Evolutionary conservation across 2,329 filamentous ascomycete species (phyloP).

Genomic region (Colletotrichum graminicola): DNA sequence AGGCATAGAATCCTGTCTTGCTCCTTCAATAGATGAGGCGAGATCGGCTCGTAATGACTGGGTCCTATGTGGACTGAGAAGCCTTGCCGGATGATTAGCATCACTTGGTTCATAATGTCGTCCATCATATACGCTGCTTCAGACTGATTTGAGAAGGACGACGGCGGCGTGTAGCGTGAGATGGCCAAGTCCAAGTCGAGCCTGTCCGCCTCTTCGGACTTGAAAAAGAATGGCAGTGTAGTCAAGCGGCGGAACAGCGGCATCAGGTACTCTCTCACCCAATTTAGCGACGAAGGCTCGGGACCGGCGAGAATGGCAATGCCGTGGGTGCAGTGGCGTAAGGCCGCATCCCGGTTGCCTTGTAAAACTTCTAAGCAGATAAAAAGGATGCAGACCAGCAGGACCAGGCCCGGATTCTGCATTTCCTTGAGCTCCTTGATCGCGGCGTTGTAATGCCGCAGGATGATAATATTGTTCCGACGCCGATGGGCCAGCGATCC

Average conservation of each 20-base stretch:
- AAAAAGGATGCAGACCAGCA: slow-evolving; percentile 64
- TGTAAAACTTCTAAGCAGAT: slow-evolving; percentile 67
- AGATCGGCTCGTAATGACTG: slow-evolving; percentile 14
- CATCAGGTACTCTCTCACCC: slow-evolving; percentile 21
- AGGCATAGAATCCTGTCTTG: neutral
- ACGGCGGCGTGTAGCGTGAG: slow-evolving; percentile 2
- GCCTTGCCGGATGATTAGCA: slow-evolving; percentile 49
- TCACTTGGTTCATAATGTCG: slow-evolving; percentile 45
- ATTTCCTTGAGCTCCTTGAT: slow-evolving; percentile 45
- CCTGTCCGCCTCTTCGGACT: neutral
- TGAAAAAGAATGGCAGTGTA: slow-evolving; percentile 20
- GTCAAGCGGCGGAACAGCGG: slow-evolving; percentile 24
- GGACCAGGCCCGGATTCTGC: slow-evolving; percentile 44
- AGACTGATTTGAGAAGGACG: slow-evolving; percentile 30
- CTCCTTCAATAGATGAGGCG: slow-evolving; percentile 38
- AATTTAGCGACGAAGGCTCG: neutral
- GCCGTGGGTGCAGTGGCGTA: slow-evolving; percentile 47
- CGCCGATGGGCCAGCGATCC: neutral
- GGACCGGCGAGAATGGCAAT: slow-evolving; percentile 19
- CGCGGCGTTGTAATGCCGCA: slow-evolving; percentile 49
- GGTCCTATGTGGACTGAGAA: slow-evolving; percentile 45
- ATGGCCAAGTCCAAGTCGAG: slow-evolving; percentile 42
- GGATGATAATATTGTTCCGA: slow-evolving; percentile 7
- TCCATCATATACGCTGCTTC: slow-evolving; percentile 51
- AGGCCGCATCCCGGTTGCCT: slow-evolving; percentile 57